phyloP scores from a whole-genome alignment of 2,329 filamentous ascomycete species.

The Falciphora oryzae region DNA sequence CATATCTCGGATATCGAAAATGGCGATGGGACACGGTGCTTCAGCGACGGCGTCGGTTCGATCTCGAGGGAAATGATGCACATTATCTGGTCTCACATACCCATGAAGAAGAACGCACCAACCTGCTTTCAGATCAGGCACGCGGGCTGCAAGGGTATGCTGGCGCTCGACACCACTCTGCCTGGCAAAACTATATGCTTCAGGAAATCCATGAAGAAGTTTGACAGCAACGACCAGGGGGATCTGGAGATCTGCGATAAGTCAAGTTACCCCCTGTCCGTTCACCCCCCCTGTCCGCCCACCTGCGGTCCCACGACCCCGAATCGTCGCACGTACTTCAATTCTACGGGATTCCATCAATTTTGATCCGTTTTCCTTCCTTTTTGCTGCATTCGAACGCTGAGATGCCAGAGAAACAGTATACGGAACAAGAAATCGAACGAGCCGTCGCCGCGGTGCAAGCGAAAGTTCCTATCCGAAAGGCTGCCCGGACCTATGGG shows the following conservation, averaged over 20 bases:
- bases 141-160: slow-evolving; percentile 71
- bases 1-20: slow-evolving; percentile 48
- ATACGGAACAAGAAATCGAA: too few relatives aligned
- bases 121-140: slow-evolving; percentile 72
- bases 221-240: slow-evolving; percentile 45
- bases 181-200: slow-evolving; percentile 53
- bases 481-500: too few relatives aligned
- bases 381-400: too few relatives aligned
- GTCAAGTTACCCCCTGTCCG: too few relatives aligned
- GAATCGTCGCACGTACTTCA: too few relatives aligned
- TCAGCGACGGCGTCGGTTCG: slow-evolving; percentile 76
- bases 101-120: slow-evolving; percentile 41
- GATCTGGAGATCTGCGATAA: slow-evolving; percentile 70
- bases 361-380: too few relatives aligned
- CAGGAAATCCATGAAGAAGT: slow-evolving; percentile 76
- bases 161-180: slow-evolving; percentile 61
- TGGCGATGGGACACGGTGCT: slow-evolving; percentile 46
- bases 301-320: too few relatives aligned
- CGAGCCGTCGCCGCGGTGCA: too few relatives aligned
- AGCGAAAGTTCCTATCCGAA: too few relatives aligned
- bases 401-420: too few relatives aligned
- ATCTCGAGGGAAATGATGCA: slow-evolving; percentile 57
- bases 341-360: too few relatives aligned
- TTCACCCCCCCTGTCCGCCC: too few relatives aligned
- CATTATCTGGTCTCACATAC: slow-evolving; percentile 52